Evolutionary conservation across 331 rosid genomes (phyloP).

Genomic region (Pyrus hybrid): DNA sequence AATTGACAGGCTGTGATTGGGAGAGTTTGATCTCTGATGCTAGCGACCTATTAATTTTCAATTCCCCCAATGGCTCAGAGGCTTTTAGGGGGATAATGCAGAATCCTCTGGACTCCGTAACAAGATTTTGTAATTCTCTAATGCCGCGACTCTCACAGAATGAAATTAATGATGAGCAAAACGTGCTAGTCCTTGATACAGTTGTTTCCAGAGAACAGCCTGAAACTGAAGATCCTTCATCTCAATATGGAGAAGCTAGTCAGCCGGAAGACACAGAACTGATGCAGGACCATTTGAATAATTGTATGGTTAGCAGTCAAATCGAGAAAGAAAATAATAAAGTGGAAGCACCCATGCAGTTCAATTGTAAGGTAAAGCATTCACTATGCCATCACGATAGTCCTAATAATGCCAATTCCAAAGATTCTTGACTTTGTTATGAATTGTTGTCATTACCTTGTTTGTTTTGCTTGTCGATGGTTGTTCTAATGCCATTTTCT

Average conservation of each 20-base stretch:
- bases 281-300: constrained; percentile 21
- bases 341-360: constrained; percentile 22
- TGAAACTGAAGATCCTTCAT: constrained; percentile 30
- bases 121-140: constrained; percentile 24
- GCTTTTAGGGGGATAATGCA: constrained; percentile 48
- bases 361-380: constrained; percentile 35
- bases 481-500: neutral
- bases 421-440: neutral
- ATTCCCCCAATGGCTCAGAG: constrained; percentile 52
- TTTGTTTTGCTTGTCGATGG: neutral
- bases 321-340: constrained; percentile 33
- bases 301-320: constrained; percentile 17
- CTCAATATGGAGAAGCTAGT: constrained; percentile 29
- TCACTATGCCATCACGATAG: neutral
- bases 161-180: constrained; percentile 19
- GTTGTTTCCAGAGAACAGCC: constrained; percentile 31
- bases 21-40: constrained; percentile 50
- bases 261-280: constrained; percentile 23
- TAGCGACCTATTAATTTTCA: constrained; percentile 46
- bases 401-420: neutral
- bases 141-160: constrained; percentile 23
- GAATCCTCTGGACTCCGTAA: constrained; percentile 37
- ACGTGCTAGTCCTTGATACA: constrained; percentile 25
- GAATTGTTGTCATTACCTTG: neutral
- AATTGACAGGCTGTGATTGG: constrained; percentile 49